Conservation (phyloP, 345 rosid species). For the Populus ilicifolia region DNA sequence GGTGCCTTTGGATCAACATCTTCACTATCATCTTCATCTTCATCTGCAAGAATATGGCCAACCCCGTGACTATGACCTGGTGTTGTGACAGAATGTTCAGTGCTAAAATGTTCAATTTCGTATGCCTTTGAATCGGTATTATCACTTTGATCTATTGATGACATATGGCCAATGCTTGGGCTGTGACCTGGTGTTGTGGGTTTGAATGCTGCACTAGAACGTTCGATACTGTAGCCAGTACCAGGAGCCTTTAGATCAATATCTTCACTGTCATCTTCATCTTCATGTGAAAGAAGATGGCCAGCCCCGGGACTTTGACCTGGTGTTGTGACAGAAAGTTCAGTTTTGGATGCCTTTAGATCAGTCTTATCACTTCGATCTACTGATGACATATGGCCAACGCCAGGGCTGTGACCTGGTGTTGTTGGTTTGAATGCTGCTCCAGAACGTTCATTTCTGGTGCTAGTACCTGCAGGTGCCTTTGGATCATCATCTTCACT, state of each 20-base stretch:
- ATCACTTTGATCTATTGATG: neutral
- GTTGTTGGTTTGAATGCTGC: constrained; percentile 24
- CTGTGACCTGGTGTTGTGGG: constrained; percentile 40
- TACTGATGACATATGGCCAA: constrained; percentile 30
- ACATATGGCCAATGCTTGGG: constrained; percentile 4
- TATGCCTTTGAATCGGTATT: too few relatives aligned
- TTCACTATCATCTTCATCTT: neutral
- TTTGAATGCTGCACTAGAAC: too few relatives aligned
- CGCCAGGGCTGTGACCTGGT: constrained; percentile 50
- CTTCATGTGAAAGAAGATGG: neutral
- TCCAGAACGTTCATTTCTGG: neutral
- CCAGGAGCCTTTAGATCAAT: too few relatives aligned
- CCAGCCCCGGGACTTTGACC: constrained; percentile 27
- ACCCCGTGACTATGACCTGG: too few relatives aligned
- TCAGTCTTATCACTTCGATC: neutral
- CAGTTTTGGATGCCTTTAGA: neutral
- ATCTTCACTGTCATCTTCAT: neutral
- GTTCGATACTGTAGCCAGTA: too few relatives aligned
- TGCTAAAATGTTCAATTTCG: too few relatives aligned
- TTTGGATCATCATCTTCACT: neutral
- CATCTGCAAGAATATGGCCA: too few relatives aligned
- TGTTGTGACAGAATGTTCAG: too few relatives aligned
- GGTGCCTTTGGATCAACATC: neutral
- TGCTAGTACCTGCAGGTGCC: neutral
- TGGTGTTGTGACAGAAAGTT: constrained; percentile 15